These are phyloP conservation scores for Ophiostoma novo-ulmi DNA, from an alignment of 2,329 filamentous ascomycete species.

Conservation along the genomic window DNA sequence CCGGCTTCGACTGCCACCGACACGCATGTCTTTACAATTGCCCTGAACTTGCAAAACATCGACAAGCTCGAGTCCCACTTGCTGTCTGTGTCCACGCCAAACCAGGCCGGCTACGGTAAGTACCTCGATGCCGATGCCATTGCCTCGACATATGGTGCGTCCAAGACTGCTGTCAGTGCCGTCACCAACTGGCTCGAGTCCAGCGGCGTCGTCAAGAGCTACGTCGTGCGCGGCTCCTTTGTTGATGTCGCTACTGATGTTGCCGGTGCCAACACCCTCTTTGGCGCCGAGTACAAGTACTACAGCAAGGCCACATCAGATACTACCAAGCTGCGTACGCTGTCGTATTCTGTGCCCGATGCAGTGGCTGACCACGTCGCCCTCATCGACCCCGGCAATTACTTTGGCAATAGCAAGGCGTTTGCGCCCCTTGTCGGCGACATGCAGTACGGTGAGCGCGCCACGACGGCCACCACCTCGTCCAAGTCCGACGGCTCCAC, in stretches of 20 bases:
- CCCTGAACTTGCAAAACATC: constrained; percentile 31
- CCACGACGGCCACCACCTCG: constrained; percentile 22
- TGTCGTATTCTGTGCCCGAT: constrained; percentile 57
- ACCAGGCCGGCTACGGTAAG: constrained; percentile 52
- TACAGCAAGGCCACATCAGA: constrained; percentile 28
- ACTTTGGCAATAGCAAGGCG: constrained; percentile 42
- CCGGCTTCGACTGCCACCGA: constrained; percentile 15
- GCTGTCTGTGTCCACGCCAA: constrained; percentile 57
- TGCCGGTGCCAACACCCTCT: constrained; percentile 31
- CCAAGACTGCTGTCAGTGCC: constrained; percentile 42
- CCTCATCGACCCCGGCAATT: constrained; percentile 61
- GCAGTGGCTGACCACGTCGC: constrained; percentile 51
- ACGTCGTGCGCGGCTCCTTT: constrained; percentile 39
- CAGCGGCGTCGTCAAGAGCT: constrained; percentile 42
- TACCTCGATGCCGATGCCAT: constrained; percentile 57
- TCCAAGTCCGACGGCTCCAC: constrained; percentile 35
- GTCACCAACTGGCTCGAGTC: constrained; percentile 53
- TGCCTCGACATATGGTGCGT: constrained; percentile 48
- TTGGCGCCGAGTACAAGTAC: constrained; percentile 32
- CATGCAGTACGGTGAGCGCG: constrained; percentile 16
- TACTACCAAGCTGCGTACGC: constrained; percentile 44
- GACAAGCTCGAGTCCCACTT: constrained; percentile 51
- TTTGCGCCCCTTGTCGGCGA: constrained; percentile 20
- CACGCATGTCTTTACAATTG: constrained; percentile 29
- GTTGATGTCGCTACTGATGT: constrained; percentile 32